Base-by-base conservation (phyloP, 2,329 filamentous ascomycete genomes). In the Pochonia chlamydosporia region DNA sequence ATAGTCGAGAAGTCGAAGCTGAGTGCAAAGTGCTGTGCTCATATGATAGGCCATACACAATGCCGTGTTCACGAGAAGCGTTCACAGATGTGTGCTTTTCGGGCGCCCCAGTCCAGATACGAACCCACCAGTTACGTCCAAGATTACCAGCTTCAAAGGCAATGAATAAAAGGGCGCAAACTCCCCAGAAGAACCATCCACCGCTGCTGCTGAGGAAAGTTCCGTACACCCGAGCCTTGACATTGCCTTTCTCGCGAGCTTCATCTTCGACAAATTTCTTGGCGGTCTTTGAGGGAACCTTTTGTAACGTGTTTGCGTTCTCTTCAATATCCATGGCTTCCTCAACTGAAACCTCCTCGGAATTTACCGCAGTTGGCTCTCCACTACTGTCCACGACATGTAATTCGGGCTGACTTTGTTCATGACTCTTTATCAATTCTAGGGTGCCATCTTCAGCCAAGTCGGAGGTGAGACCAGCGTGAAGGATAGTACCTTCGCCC, bases 191-290 rank as follows among this genome's bases (percentile, higher is more conserved):
- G 13, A 68, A 59, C 54, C 72, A 70, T 9, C 84, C 82, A 14
- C 86, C 87, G 51, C 79, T 86, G 21, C 82, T 79, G 9, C 71
- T 72, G 13, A 91, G 64, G 57, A 91, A 93, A 1, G 74, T 73
- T 11, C 70, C 58, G 52, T 91, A 92, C n/a, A 91, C 75, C 6
- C 72, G 71, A 20, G 72, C 71, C 55, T 84, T 84, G 26, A 92
- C 81, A 5, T 82, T 76, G 1, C 88, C 88, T 45, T 77, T 76
- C 59, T 89, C 85, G 48, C 82, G 77, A n/a, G 69, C 71, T 62
- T 93, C 88, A 3, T 89, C 86, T 58, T 89, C 82, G 23, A 87
- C 79, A 54, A 91, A 92, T 62, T 89, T 85, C 53, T 81, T 82
- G 1, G 81, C 75, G 5, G 66, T 64, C 59, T 78, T 78, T 3